Evolutionary conservation across 306 rosid genomes (phyloP).

Genomic region (Cucumis melo): DNA sequence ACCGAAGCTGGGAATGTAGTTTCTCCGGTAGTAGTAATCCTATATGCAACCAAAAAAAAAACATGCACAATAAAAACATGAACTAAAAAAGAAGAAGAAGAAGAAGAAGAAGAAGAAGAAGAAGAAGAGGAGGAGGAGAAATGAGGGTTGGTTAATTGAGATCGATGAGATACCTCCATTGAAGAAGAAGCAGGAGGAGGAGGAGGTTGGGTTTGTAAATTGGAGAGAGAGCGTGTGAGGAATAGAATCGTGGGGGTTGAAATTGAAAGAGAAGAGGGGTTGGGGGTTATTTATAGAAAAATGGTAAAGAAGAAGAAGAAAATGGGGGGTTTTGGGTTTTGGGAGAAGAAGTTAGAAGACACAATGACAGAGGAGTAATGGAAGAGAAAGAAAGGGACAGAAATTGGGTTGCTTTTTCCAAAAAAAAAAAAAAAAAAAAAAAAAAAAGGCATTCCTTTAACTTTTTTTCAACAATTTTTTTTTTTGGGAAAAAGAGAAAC

Average conservation of each 20-base stretch:
- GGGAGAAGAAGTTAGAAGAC: no score
- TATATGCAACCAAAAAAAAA: constrained; percentile 1
- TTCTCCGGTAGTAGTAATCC: constrained; percentile 50
- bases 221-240: background rate
- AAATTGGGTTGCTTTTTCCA: background rate
- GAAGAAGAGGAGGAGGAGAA: background rate
- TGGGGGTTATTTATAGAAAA: background rate
- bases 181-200: background rate
- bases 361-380: background rate
- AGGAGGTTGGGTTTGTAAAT: background rate
- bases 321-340: no score
- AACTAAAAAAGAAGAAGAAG: no score
- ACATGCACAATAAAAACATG: no score
- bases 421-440: no score
- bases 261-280: background rate
- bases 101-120: no score
- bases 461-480: background rate
- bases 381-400: background rate
- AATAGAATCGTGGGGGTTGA: background rate
- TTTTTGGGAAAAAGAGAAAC: background rate
- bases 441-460: background rate
- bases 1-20: constrained; percentile 69
- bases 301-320: background rate
- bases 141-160: background rate
- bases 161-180: background rate